Conservation (phyloP, 2,329 filamentous ascomycete genomes). For the Gaeumannomyces tritici region DNA sequence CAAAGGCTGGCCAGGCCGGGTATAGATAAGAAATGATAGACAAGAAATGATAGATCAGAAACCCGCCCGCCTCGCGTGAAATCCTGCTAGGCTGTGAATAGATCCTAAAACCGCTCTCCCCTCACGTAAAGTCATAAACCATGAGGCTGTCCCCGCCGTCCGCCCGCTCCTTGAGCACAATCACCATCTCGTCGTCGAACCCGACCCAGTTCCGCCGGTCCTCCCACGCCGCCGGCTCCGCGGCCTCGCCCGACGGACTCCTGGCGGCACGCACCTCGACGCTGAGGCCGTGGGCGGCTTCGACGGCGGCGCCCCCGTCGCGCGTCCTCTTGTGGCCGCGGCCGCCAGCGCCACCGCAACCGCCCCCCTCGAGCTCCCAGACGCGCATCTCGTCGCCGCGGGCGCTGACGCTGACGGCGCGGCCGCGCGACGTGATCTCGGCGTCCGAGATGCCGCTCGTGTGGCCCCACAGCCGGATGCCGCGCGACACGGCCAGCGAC, state of each 20-base stretch:
- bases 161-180: conserved; percentile 65
- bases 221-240: conserved; percentile 30
- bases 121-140: conserved; percentile 77
- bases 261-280: conserved; percentile 36
- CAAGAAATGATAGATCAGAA: too few relatives aligned
- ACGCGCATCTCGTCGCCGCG: conserved; percentile 72
- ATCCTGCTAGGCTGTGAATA: too few relatives aligned
- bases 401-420: conserved; percentile 80
- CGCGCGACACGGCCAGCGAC: conserved; percentile 58
- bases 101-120: too few relatives aligned
- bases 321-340: too few relatives aligned
- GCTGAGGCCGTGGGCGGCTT: too few relatives aligned
- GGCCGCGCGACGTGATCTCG: conserved; percentile 74
- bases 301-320: too few relatives aligned
- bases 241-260: not conserved
- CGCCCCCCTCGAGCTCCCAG: conserved; percentile 73
- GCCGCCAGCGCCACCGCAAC: not conserved
- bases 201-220: conserved; percentile 60
- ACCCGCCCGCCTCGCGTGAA: too few relatives aligned
- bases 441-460: conserved; percentile 82
- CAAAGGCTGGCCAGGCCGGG: too few relatives aligned
- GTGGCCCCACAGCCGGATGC: conserved; percentile 78
- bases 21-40: too few relatives aligned
- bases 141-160: conserved; percentile 64
- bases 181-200: conserved; percentile 88